Evolutionary conservation across 345 rosid species (phyloP), one percentile per base, ranked within the genome.

Genomic region (Gossypioides kirkii): DNA sequence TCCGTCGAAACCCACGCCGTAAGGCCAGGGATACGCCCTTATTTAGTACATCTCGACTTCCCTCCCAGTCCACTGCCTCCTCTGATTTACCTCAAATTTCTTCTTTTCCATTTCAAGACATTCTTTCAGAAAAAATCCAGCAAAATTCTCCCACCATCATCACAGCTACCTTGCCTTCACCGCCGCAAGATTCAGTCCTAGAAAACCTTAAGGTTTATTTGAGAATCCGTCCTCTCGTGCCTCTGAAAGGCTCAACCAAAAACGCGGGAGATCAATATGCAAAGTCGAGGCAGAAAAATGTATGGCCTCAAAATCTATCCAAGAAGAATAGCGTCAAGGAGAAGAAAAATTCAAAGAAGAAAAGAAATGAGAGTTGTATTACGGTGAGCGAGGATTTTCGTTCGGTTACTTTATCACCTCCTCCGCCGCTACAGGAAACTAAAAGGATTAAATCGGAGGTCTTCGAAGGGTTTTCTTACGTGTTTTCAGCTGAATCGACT

Each of bases 391-490:
- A 88, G 56, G 91, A 89, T 70, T 28, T 73, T 28, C 86, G 76
- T 2, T 90, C 98, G 1, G 91, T 94, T 59, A 87, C 87, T 0
- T 10, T 94, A 59, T 80, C 87, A 1, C 95, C 95, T 7, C 97
- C 98, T 0, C 28, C 25, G 61, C 78, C 83, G 9, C 73, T 90
- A 54, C 91, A 87, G 72, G 91, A 84, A 18, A 81, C 91, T 2
- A 94, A 89, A 74, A 81, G 90, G 72, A 88, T 79, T 17, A 92
- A 87, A 71, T 81, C 93, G n/a, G 97, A 90, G 80, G 84, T 89
- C 0, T 94, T 77, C 16, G 90, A 89, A 74, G 98, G 98, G n/a
- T 92, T 94, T 73, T 92, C 97, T 20, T 76, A 82, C 20, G 98
- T 94, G 22, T 94, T 94, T 73, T 74, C 91, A 0, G 61, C 86